A percentile compares a stretch with the other conserved stretches of the same genome.
These are phyloP conservation scores for Podospora didyma DNA, from an alignment of 495 filamentous ascomycete genomes.

Conservation along the genomic window DNA sequence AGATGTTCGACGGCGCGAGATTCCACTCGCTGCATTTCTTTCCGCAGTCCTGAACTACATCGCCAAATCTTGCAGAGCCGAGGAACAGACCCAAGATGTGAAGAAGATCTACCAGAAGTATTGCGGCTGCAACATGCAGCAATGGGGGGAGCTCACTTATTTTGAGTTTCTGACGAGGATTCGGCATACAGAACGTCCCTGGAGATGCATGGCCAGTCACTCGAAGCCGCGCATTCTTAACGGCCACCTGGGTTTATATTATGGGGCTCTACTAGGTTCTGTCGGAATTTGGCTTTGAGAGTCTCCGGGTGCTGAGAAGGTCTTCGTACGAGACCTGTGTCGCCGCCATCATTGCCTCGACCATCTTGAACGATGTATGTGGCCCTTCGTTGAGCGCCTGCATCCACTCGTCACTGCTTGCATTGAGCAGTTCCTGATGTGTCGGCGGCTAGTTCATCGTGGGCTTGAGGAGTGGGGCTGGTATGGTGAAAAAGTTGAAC, in stretches of 20 bases:
- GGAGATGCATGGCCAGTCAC: not conserved
- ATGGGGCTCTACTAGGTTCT: not conserved
- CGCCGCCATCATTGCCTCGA: not conserved
- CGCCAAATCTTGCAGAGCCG: not conserved
- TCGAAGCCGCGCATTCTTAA: not conserved
- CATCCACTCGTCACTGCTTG: not conserved
- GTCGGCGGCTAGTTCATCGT: not conserved
- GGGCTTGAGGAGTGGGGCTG: not conserved
- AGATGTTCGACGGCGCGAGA: not conserved
- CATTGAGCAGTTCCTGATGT: not conserved
- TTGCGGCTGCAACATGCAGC: not conserved
- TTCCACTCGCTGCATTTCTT: not conserved
- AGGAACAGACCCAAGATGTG: not conserved
- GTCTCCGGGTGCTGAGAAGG: not conserved
- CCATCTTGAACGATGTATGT: not conserved
- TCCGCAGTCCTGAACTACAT: not conserved
- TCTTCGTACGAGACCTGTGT: not conserved
- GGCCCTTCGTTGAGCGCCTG: not conserved
- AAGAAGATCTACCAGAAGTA: not conserved
- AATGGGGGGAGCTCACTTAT: not conserved
- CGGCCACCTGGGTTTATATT: not conserved
- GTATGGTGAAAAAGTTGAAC: not conserved
- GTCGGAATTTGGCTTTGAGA: not conserved
- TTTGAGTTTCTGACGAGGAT: not conserved
- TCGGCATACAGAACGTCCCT: not conserved